Evolutionary conservation across 1,284 basidiomycete genomes (phyloP).

Genomic region (Phenoliferia sp.): DNA sequence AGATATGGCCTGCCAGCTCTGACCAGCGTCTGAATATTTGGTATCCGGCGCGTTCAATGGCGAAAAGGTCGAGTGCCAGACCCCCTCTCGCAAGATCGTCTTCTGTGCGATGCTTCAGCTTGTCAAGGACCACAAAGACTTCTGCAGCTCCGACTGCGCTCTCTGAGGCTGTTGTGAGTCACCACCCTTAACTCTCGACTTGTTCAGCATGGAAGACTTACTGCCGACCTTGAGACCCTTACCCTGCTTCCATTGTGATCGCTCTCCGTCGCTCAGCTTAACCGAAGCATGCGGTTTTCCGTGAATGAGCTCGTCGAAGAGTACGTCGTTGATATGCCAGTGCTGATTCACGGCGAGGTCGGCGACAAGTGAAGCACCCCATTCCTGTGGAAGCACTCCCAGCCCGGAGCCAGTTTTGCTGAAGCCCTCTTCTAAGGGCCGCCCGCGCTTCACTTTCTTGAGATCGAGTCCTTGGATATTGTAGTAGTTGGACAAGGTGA

Average conservation of each 20-base stretch:
- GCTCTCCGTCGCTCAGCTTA: no score
- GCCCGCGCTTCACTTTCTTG: no score
- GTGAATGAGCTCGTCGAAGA: not conserved
- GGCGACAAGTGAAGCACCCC: not conserved
- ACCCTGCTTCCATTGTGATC: no score
- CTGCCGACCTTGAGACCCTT: no score
- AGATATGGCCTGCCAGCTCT: not conserved
- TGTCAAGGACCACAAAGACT: not conserved
- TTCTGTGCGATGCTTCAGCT: not conserved
- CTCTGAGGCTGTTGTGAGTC: not conserved
- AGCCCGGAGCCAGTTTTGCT: no score
- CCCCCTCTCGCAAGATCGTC: not conserved
- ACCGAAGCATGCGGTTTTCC: not conserved
- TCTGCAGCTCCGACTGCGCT: not conserved
- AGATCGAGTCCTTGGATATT: not conserved
- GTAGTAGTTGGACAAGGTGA: not conserved
- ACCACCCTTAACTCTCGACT: no score
- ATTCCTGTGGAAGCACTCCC: not conserved
- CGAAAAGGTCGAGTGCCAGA: not conserved
- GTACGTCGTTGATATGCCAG: not conserved
- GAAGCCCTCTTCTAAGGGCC: no score
- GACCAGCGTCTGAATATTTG: not conserved
- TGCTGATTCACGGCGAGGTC: not conserved
- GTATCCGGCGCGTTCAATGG: not conserved
- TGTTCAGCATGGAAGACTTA: no score